phyloP scores from a whole-genome alignment of 345 rosid species.

The Turnera subulata region DNA sequence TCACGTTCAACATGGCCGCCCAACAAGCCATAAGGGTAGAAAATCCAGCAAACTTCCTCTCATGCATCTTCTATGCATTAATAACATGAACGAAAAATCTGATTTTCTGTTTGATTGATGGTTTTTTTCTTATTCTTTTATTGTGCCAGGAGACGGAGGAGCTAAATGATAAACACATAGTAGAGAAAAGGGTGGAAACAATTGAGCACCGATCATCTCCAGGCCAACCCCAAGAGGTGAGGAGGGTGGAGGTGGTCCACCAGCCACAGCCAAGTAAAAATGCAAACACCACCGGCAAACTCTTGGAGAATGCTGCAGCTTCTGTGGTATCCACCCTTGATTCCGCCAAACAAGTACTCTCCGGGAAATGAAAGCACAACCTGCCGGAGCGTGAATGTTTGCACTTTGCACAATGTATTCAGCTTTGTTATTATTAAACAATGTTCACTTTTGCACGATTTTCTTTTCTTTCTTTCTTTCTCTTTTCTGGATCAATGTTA shows the following conservation, averaged over 20 bases:
- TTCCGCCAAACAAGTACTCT: constrained; percentile 47
- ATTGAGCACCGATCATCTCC: constrained; percentile 44
- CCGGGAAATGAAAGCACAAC: not conserved
- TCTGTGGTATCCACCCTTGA: constrained; percentile 48
- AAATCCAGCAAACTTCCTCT: not conserved
- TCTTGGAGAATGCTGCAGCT: constrained; percentile 57
- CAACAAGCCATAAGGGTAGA: constrained; percentile 28
- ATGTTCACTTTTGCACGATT: too few relatives aligned
- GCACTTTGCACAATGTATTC: too few relatives aligned
- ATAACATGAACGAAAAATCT: not conserved
- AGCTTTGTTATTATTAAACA: too few relatives aligned
- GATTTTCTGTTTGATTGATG: not conserved
- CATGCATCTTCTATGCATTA: not conserved
- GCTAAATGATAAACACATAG: constrained; percentile 22
- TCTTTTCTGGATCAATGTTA: too few relatives aligned
- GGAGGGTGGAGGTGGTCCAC: constrained; percentile 47
- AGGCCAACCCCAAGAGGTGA: constrained; percentile 44
- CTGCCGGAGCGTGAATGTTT: not conserved
- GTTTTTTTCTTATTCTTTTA: not conserved
- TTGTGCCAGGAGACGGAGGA: constrained; percentile 26
- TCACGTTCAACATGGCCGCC: constrained; percentile 23
- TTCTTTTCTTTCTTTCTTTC: too few relatives aligned
- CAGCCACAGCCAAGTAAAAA: constrained; percentile 21
- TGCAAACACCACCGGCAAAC: constrained; percentile 50
- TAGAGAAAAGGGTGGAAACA: constrained; percentile 41